A percentile compares a stretch with the other conserved stretches of the same genome.
These are phyloP conservation scores for Talinum fruticosum DNA, from an alignment of 148 eudicot genomes.

Conservation along the genomic window DNA sequence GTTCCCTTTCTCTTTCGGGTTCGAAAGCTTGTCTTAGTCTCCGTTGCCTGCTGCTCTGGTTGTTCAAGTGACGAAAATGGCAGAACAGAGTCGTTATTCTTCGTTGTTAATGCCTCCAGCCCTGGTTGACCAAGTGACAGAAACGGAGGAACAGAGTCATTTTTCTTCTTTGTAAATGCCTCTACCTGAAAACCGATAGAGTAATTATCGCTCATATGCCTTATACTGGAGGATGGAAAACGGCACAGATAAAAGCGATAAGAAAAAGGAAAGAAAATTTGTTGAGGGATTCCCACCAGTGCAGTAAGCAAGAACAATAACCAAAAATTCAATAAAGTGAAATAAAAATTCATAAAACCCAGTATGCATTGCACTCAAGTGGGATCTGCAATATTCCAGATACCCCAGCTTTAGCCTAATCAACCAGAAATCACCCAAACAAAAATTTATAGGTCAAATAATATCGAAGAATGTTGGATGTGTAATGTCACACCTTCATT, in stretches of 20 bases:
- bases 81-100: too few relatives aligned
- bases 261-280: too few relatives aligned
- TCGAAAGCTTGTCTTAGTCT: background rate
- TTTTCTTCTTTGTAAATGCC: constrained; percentile 30
- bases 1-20: constrained; percentile 43
- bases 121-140: constrained; percentile 15
- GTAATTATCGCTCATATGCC: background rate
- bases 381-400: background rate
- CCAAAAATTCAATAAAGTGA: background rate
- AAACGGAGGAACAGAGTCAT: constrained; percentile 28
- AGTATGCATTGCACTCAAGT: background rate
- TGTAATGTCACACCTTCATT: background rate
- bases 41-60: constrained; percentile 9
- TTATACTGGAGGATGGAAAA: background rate
- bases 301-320: background rate
- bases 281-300: background rate
- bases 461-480: background rate
- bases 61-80: too few relatives aligned
- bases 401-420: background rate
- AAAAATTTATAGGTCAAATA: background rate
- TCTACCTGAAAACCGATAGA: background rate
- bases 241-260: too few relatives aligned
- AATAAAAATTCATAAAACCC: too few relatives aligned
- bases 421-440: background rate
- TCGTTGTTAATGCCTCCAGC: background rate